phyloP scores from a whole-genome alignment of 176 grass and related monocot genomes.

The Chloris gayana region DNA sequence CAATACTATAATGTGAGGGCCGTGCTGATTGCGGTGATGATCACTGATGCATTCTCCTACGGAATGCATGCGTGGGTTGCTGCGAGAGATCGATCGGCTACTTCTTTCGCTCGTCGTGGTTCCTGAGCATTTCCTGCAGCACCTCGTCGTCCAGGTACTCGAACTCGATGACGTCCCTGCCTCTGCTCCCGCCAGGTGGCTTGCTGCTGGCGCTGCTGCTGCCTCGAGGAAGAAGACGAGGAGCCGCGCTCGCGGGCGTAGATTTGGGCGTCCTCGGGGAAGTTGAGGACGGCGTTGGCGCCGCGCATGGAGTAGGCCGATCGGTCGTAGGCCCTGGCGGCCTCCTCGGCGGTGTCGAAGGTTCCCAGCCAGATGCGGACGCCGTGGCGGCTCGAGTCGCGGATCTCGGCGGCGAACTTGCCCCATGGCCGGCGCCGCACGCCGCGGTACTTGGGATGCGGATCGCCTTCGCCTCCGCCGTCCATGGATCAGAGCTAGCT shows the following conservation, averaged over 20 bases:
- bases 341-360: constrained; percentile 86
- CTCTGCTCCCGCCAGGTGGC: neutral
- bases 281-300: constrained; percentile 76
- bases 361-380: constrained; percentile 80
- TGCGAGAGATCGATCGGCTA: too few relatives aligned
- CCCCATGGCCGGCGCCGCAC: constrained; percentile 72
- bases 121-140: constrained; percentile 65
- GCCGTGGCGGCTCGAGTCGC: constrained; percentile 78
- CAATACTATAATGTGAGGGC: too few relatives aligned
- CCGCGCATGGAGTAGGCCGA: constrained; percentile 84
- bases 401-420: constrained; percentile 90
- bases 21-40: too few relatives aligned
- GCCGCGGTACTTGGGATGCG: constrained; percentile 66
- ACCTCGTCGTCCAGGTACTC: constrained; percentile 81
- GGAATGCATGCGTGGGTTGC: too few relatives aligned
- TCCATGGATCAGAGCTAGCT: constrained; percentile 8
- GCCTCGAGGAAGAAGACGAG: constrained; percentile 14
- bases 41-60: too few relatives aligned
- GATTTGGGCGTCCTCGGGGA: constrained; percentile 57
- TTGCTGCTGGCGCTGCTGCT: neutral
- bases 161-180: constrained; percentile 61
- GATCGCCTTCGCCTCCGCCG: constrained; percentile 43
- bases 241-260: constrained; percentile 21
- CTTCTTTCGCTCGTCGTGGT: constrained; percentile 33
- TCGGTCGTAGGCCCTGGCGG: constrained; percentile 74